Evolutionary conservation across 2,329 filamentous ascomycete genomes (phyloP), one percentile per base, ranked within the genome.

Genomic region (Talaromyces sp.): DNA sequence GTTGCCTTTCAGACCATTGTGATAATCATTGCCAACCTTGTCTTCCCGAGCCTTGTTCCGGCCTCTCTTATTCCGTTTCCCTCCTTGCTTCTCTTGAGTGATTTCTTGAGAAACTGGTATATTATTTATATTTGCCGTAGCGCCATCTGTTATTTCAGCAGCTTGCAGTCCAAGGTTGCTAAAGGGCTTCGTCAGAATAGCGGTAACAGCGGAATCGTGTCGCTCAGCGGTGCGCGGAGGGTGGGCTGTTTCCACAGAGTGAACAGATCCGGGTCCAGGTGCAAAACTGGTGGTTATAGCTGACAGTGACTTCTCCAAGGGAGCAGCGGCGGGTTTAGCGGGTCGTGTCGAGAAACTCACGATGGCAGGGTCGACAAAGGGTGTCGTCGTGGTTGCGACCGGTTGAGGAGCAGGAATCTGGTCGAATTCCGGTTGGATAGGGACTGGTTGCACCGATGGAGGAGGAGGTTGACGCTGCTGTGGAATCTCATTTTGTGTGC

Each of bases 361-460:
- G 59, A 96, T 96, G 3, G 91, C 91, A 11, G 91, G 91, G 68
- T 96, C 91, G n/a, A 88, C 82, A 68, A 95, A 91, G 0, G 80
- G 68, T 46, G 43, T 10, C 4, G 55, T 69, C 17, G 50, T 62
- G 32, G 19, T 46, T 14, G 55, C 52, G 31, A 50, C 62, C 38
- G 38, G 56, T n/a, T 51, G 59, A 41, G 38, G 10, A 14, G 19
- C 21, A 31, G 56, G 26, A 41, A 31, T 27, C 41, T 46, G 21
- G 7, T 62, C 53, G 46, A 19, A 27, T 24, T 10, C 32, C 38
- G 31, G 55, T 14, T 19, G 27, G n/a, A 26, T 58, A 21, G 29
- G 38, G 32, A n/a, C 29, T 13, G 41, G 7, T 32, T 51, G 41
- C 14, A 27, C 9, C 50, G 31, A 56, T 13, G 17, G 46, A 19